Base-by-base conservation (phyloP, 2,329 filamentous ascomycete genomes). In the Fusarium nisikadoi region DNA sequence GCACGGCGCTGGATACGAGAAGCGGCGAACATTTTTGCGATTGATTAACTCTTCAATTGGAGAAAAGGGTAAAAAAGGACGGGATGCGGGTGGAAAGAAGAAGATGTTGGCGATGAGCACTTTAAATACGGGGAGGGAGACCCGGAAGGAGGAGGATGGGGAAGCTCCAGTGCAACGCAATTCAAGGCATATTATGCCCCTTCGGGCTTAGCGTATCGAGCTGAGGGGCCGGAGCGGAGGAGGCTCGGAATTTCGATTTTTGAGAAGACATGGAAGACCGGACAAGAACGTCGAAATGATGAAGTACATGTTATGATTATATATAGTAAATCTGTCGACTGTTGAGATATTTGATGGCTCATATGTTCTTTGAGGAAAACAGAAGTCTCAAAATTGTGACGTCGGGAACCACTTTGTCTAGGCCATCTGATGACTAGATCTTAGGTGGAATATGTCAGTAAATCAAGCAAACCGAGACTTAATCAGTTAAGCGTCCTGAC, bases 1-100 rank as follows among this genome's bases (percentile, higher is more conserved):
- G 92, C 92, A 81, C 93, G 90, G 85, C 90, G 89, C 87, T 94
- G 92, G 83, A 92, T 86, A 76, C 81, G 86, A 75, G 89, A 87
- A 82, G 89, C 87, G 80, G 92, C 89, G 84, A 95, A 95, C 94
- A 97, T 95, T 72, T 69, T 83, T 81, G 77, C 72, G 71, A 76
- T 67, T 71, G 65, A 72, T 73, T 53, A 68, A 62, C 36, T 70
- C 65, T 49, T 65, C 63, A 73, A 69, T 66, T 74, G 71, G 67
- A 73, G 72, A 73, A 72, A 75, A 65, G 73, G 71, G 54, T 69
- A 69, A 67, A 62, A 59, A 69, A 70, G 63, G 71, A 75, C 68
- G 61, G 63, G 60, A 74, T 70, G 56, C 60, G 69, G 65, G 61
- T 71, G 47, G 60, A 70, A 62, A 60, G 68, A 74, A 69, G 68